Evolutionary conservation across 345 rosid species (phyloP), one percentile per base, ranked within the genome.

Genomic region (Salix udensis): DNA sequence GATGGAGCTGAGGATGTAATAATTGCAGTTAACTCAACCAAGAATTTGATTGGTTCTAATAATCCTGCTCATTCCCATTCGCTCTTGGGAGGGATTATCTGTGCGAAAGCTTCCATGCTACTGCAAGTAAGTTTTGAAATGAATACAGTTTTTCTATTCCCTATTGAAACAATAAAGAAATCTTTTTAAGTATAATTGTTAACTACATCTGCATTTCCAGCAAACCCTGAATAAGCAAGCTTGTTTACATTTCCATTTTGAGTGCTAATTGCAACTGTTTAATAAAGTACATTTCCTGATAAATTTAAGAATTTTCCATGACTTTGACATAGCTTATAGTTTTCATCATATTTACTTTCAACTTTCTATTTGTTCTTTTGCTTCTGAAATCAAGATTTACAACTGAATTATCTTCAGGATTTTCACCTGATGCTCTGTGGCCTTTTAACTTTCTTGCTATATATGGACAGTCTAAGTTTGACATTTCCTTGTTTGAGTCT

Each of bases 21-120:
- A n/a, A 85, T 96, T 79, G 86, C 97, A 7, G 82, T 94, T 46
- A 96, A 90, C 84, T 88, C 94, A 23, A 88, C 93, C 11, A 96
- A 91, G 84, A 88, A 82, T 80, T 83, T 92, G 80, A 84, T 70
- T 64, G 71, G 84, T 46, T 13, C 83, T 28, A 76, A 88, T 7
- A 86, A 80, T 78, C 82, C 88, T 71, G 85, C 89, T 75, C 85
- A 83, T 81, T 82, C 98, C 34, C 81, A 92, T 44, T 77, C 97
- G 4, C 85, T 87, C 70, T 82, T 96, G 50, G 99, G 99, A 72
- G 99, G 99, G 4, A 88, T 94, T 58, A 92, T 96, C 28, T 96
- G 99, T 84, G 99, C 98, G n/a, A 96, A 94, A 82, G 98, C 98
- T 60, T 96, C 99, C n/a, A 94, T 96, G 99, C 90, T 94, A 46